These are phyloP conservation scores for Pseudocohnilembus persalinus DNA, from an alignment of 169 alveolate species.

Conservation along the genomic window DNA sequence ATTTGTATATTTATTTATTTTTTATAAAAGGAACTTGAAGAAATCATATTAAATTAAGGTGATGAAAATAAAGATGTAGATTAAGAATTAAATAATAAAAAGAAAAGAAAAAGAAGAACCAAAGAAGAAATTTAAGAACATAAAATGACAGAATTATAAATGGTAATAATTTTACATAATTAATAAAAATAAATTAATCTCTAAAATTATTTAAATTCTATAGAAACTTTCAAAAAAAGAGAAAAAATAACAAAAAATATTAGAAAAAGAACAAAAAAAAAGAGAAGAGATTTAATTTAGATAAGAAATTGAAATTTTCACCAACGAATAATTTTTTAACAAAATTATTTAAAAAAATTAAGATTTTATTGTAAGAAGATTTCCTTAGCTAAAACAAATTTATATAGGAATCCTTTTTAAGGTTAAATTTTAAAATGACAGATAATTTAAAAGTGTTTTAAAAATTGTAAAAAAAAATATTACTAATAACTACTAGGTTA, in stretches of 20 bases:
- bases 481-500: neutral
- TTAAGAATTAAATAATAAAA: no score
- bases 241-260: no score
- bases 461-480: neutral
- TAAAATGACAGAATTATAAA: neutral
- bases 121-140: neutral
- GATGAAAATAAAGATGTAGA: neutral
- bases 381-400: neutral
- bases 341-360: no score
- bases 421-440: neutral
- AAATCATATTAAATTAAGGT: no score
- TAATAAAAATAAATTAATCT: no score
- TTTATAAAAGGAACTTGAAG: neutral
- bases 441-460: no score
- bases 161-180: neutral
- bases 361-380: no score
- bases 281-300: neutral
- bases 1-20: no score
- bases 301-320: neutral
- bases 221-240: neutral
- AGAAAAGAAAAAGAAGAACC: neutral
- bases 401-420: neutral
- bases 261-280: neutral
- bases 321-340: neutral
- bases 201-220: no score